A percentile compares a stretch with the other conserved stretches of the same genome.
Conservation (phyloP, 768 basidiomycete species). For the Auricularia sp. region DNA sequence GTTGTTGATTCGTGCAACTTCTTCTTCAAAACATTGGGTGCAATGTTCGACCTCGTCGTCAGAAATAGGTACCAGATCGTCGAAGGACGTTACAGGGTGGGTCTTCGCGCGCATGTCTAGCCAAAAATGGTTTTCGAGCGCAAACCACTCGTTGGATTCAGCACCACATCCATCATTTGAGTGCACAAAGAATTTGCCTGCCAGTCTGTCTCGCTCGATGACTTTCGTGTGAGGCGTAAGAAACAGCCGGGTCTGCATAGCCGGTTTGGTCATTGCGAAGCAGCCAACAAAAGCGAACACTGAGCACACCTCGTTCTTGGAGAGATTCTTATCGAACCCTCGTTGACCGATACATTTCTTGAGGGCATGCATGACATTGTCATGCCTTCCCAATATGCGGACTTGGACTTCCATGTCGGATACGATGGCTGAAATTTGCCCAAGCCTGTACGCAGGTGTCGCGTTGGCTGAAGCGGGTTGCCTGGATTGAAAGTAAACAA, state of each 20-base stretch:
- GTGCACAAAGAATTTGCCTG: constrained; percentile 31
- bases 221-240: constrained; percentile 20
- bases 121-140: constrained; percentile 17
- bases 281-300: background rate
- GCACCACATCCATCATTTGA: background rate
- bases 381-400: constrained; percentile 35
- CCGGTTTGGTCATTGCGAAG: background rate
- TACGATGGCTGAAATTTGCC: constrained; percentile 39
- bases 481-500: constrained; percentile 38
- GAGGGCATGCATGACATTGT: constrained; percentile 24
- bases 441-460: constrained; percentile 37
- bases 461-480: constrained; percentile 5
- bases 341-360: background rate
- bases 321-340: constrained; percentile 5
- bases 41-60: constrained; percentile 22
- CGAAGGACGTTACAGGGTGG: background rate
- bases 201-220: constrained; percentile 29
- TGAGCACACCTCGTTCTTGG: constrained; percentile 5
- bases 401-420: constrained; percentile 26
- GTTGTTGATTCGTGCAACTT: constrained; percentile 20
- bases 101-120: constrained; percentile 12
- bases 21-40: constrained; percentile 27
- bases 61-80: background rate
- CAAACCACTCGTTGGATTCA: constrained; percentile 28
- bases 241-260: constrained; percentile 29